phyloP scores from a whole-genome alignment of 129 eudicot species.

The Saussurea involucrata region DNA sequence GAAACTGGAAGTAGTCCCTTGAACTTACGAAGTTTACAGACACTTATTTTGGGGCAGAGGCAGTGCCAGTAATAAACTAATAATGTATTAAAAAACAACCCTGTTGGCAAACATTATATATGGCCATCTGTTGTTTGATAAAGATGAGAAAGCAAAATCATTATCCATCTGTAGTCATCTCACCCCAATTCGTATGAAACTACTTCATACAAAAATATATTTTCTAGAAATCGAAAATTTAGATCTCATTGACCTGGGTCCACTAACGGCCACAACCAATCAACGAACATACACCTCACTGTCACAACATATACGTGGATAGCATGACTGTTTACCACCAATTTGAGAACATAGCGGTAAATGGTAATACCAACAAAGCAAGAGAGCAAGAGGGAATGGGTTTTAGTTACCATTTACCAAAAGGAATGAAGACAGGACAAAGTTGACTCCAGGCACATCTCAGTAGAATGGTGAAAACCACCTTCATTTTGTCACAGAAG shows the following conservation, averaged over 20 bases:
- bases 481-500: background rate
- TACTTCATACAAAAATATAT: too few relatives aligned
- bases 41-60: background rate
- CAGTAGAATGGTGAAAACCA: too few relatives aligned
- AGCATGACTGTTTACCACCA: background rate
- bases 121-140: background rate
- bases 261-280: too few relatives aligned
- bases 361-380: background rate
- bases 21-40: background rate
- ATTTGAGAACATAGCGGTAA: background rate
- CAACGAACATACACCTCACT: too few relatives aligned
- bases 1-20: background rate
- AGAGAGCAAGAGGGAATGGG: background rate
- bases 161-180: background rate
- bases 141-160: background rate
- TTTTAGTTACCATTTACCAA: background rate
- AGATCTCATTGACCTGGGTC: background rate
- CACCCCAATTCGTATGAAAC: background rate
- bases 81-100: background rate
- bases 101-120: too few relatives aligned
- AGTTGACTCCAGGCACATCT: background rate
- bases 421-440: background rate
- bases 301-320: background rate
- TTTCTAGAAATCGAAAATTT: background rate
- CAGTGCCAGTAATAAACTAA: background rate